These are phyloP conservation scores for Ogataea degrootiae DNA, from an alignment of 805 yeast genomes.

Conservation along the genomic window DNA sequence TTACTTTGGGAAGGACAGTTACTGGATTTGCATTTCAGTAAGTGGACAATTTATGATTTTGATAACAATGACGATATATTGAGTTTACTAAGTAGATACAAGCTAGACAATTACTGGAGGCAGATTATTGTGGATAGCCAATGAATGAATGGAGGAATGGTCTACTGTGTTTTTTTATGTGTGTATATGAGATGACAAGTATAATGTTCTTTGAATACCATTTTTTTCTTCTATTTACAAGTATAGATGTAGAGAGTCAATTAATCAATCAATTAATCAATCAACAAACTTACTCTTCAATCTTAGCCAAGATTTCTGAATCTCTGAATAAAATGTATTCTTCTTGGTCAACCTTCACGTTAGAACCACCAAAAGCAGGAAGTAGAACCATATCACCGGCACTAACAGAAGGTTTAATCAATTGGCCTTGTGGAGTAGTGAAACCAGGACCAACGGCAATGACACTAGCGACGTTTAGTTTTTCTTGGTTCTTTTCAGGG, in stretches of 20 bases:
- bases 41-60: constrained; percentile 65
- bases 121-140: constrained; percentile 25
- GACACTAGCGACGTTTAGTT: constrained; percentile 87
- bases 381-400: constrained; percentile 93
- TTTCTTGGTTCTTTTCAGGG: constrained; percentile 95
- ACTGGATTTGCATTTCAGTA: constrained; percentile 46
- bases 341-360: constrained; percentile 76
- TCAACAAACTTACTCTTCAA: constrained; percentile 45
- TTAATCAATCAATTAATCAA: background rate
- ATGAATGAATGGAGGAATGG: background rate
- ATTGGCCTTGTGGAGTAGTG: constrained; percentile 68
- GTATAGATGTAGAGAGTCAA: background rate
- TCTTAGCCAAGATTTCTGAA: constrained; percentile 90
- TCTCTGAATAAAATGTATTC: constrained; percentile 68
- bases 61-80: constrained; percentile 46
- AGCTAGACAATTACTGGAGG: constrained; percentile 57
- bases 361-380: constrained; percentile 90
- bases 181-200: background rate
- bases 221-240: constrained; percentile 4
- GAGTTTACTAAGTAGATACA: constrained; percentile 44
- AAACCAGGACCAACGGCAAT: constrained; percentile 95
- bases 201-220: background rate
- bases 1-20: constrained; percentile 73
- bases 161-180: too few relatives aligned
- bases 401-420: constrained; percentile 67